Base-by-base conservation (phyloP, 352 stramenopile species). In the Pythium dissotocum region DNA sequence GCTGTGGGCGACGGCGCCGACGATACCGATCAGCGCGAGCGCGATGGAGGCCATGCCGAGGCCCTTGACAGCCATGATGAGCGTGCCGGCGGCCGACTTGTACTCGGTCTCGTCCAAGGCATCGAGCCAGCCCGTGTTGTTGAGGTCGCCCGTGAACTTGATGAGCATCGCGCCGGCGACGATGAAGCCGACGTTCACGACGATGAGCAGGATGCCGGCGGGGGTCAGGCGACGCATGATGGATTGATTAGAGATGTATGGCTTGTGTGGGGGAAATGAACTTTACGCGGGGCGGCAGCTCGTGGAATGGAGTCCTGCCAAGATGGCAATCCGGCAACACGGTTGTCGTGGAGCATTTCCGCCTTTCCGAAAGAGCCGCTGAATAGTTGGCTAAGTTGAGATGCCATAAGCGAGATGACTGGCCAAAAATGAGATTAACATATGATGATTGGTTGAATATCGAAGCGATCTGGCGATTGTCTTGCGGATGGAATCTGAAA, bases 181-280 rank as follows among this genome's bases (percentile, higher is more conserved):
- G 32, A 96, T 65, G 60, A 96, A 94, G 36, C 76, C 75, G 28
- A 90, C 68, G 72, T 95, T 96, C 61, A 94, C 76, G 21, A 91
- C 57, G 59, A 95, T 76, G 71, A 95, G 77, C 54, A 93, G 68
- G 52, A 76, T 73, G 16, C 75, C 80, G 32, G 85, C 82, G 2
- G 73, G 24, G 12, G 83, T 85, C 55, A 89, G 8, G 55, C 64
- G 69, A n/a, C 61, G 51, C 69, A 75, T 75, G 57, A 40, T 53
- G 56, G 16, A 46, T 42, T 8, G 26, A 28, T 54, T 7, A 30
- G 46, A 30, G 46, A 30, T 26, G n/a, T 6, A 32, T 54, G 46
- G 5, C 46, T 7, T 44, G 6, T 3, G 36, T 16, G 36, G 12
- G 36, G 10, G 36, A 44, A 14, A 16, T 10, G n/a, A 53, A 28